phyloP scores from a whole-genome alignment of 306 rosid genomes.

The Senna siamea region DNA sequence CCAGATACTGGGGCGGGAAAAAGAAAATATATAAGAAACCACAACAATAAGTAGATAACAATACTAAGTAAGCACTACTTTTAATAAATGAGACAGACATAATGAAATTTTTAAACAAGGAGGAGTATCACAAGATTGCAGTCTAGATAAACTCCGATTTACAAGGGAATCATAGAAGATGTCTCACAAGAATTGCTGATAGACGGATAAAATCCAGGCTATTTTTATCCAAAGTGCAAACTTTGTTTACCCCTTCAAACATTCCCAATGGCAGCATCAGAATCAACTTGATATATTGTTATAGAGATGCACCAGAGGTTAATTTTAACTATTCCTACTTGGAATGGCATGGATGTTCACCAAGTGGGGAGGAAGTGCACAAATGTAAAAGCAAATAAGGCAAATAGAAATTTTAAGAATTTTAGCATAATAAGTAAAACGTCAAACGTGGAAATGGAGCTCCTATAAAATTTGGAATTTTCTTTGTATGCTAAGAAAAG shows the following conservation, averaged over 20 bases:
- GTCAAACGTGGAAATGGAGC: neutral
- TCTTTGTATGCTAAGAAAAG: neutral
- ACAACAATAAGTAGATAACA: neutral
- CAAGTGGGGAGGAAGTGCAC: neutral
- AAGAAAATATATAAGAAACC: slow-evolving; percentile 24
- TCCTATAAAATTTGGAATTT: neutral
- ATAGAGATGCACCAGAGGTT: neutral
- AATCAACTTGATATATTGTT: neutral
- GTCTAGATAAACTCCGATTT: neutral
- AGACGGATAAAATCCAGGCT: no score
- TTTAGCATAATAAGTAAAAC: neutral
- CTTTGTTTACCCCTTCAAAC: neutral
- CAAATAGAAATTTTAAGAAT: neutral
- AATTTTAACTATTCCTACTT: neutral
- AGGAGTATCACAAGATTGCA: neutral
- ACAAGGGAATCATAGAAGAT: neutral
- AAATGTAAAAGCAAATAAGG: neutral
- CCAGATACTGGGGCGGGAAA: slow-evolving; percentile 53
- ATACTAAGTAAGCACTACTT: slow-evolving; percentile 6
- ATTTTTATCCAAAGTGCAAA: neutral
- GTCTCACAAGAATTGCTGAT: neutral
- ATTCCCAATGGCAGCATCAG: neutral
- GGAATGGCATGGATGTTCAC: neutral
- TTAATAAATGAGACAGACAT: neutral
- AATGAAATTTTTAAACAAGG: slow-evolving; percentile 10